Base-by-base conservation (phyloP, 768 basidiomycete genomes). In the Suillus placidus region DNA sequence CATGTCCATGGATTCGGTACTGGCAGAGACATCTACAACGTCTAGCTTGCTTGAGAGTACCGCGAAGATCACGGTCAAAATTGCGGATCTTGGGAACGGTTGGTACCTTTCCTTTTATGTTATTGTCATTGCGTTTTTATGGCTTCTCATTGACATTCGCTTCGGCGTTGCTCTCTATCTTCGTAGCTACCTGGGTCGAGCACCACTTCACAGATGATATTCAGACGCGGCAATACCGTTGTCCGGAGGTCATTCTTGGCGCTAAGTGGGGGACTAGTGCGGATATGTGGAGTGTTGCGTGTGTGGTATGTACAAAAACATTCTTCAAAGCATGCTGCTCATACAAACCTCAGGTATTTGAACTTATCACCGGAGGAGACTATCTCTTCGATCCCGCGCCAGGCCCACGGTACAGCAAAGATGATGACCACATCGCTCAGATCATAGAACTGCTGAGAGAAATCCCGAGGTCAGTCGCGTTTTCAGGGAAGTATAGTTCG, bases 121-220 rank as follows among this genome's bases (percentile, higher is more conserved):
- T 12, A 56, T 38, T 42, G 5, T 49, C 58, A 42, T 30, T 47
- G 7, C 34, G 23, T 45, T 8, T 51, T 37, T n/a, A 43, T 1
- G 32, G 47, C 40, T 56, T 14, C 60, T 67, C 60, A 66, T 64
- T 45, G 55, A 65, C 60, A 51, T 64, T 63, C 51, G 55, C 57
- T 56, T 62, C 37, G 60, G 26, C 62, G 60, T 40, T 62, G 40
- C 42, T 64, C 20, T 42, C 61, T 23, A 26, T 51, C 14, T 49
- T 57, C 61, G 51, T 66, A 76, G 92, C 92, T 12, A 94, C 92
- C 1, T 93, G 92, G 92, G 87, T 87, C 37, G 93, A 97, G 72
- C 93, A 98, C 70, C 97, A 99, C 74, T 99, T 99, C 69, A 99
- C 97, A 51, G 97, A 99, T 78, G 97, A 98, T 72, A 99, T 98